Conservation (phyloP, 768 basidiomycete species). For the Rhodotorula diobovata region DNA sequence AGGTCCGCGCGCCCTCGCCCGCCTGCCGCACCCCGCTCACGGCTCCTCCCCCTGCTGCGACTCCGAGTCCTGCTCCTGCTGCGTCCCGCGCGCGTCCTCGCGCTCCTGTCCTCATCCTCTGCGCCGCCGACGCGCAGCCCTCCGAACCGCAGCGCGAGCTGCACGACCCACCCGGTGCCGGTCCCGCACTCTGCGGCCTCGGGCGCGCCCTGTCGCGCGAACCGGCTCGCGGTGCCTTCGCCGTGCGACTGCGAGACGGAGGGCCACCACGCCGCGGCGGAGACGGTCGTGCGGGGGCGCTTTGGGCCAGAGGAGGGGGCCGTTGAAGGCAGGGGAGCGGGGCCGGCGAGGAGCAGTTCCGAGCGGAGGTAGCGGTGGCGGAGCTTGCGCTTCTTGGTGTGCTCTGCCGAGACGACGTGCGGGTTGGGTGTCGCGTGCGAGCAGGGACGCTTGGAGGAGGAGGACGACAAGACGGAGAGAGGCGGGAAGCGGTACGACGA, state of each 20-base stretch:
- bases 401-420: neutral
- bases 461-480: neutral
- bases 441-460: neutral
- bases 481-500: neutral
- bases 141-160: neutral
- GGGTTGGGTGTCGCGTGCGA: neutral
- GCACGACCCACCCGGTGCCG: neutral
- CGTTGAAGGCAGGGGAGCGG: neutral
- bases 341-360: neutral
- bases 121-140: neutral
- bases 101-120: neutral
- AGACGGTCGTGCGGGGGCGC: no score
- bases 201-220: neutral
- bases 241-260: constrained; percentile 4
- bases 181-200: constrained; percentile 10
- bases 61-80: neutral
- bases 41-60: neutral
- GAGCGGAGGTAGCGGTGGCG: constrained; percentile 17
- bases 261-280: constrained; percentile 16
- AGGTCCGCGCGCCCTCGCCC: no score
- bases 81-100: neutral
- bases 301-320: neutral
- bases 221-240: constrained; percentile 2
- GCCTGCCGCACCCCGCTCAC: neutral
- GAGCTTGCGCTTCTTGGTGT: constrained; percentile 22